phyloP scores from a whole-genome alignment of 106 monocot species.

The Amphibolis antarctica region DNA sequence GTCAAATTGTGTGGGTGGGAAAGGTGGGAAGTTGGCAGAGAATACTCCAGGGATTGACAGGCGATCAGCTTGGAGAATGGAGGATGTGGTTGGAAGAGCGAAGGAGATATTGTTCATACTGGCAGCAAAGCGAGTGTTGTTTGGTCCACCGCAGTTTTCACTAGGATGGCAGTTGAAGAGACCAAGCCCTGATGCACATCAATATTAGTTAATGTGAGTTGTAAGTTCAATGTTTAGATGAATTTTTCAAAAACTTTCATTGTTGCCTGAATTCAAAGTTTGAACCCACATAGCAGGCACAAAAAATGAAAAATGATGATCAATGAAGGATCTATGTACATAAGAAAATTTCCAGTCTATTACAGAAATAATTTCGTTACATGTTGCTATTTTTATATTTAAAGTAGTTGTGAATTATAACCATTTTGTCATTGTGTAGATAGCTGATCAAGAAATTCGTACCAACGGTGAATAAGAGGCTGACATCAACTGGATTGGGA shows the following conservation, averaged over 20 bases:
- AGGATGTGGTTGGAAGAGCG: constrained; percentile 20
- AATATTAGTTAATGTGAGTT: neutral
- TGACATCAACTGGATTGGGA: constrained; percentile 35
- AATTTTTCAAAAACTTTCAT: too few species aligned
- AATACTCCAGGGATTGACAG: constrained; percentile 31
- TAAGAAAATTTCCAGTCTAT: too few species aligned
- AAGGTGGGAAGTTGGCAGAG: constrained; percentile 41
- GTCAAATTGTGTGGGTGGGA: constrained; percentile 38
- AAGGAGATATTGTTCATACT: constrained; percentile 73
- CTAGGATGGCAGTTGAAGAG: constrained; percentile 28
- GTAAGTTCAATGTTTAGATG: too few species aligned
- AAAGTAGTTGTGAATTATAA: too few species aligned
- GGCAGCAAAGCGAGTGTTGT: constrained; percentile 31
- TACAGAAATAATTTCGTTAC: too few species aligned
- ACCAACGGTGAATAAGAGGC: constrained; percentile 49
- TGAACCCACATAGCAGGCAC: too few species aligned
- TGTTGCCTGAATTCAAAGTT: too few species aligned
- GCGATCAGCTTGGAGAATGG: constrained; percentile 45
- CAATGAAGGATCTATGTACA: too few species aligned
- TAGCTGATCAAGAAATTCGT: neutral
- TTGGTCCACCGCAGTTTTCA: constrained; percentile 18
- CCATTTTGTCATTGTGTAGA: too few species aligned
- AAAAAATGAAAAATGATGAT: too few species aligned
- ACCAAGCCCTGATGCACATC: constrained; percentile 11
- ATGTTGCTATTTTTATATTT: too few species aligned